Evolutionary conservation across 2,329 filamentous ascomycete species (phyloP), one percentile per base, ranked within the genome.

Genomic region (Penicillium capsulatum): DNA sequence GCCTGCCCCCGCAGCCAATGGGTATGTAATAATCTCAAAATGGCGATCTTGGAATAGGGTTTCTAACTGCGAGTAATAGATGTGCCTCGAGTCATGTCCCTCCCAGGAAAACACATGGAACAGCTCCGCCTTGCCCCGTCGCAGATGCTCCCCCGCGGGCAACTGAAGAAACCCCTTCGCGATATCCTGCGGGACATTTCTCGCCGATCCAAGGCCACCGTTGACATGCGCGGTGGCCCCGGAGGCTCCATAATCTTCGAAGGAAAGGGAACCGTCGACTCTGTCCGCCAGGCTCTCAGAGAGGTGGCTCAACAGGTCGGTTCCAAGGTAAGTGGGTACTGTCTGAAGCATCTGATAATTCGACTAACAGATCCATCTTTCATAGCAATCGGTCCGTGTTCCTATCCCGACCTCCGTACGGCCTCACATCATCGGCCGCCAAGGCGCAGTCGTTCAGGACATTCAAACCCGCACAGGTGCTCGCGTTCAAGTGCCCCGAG

Each of bases 171-270:
- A 54, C 87, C 91, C 6, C 75, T 96, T 36, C 73, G 80, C 20
- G 91, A 97, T 52, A 83, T 92, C 50, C 73, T 96, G 59, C 86
- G 87, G 62, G 89, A 96, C 51, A 86, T 97, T 68, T 96, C 94
- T 70, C 86, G 84, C 68, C 86, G 84, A 60, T 94, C 87, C 45
- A 89, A 91, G 62, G 89, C 90, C 42, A 86, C 81, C 53, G 80
- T 98, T 52, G 83, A 84, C 53, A 83, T 90, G 75, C 79, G 79
- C 42, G 77, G 79, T 44, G 80, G 82, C n/a, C 77, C 81, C 47
- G 82, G 79, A 48, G 86, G 85, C 15, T 77, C 78, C 26, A 74
- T 89, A 53, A 81, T 83, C 54, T 94, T 98, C 60, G 86, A 91
- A 64, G 89, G 88, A 33, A 84, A 81, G 50, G 91, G 92, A 42